A percentile compares a stretch with the other conserved stretches of the same genome.
Conservation (phyloP, 441 rosid genomes). For the Erodium texanum region DNA sequence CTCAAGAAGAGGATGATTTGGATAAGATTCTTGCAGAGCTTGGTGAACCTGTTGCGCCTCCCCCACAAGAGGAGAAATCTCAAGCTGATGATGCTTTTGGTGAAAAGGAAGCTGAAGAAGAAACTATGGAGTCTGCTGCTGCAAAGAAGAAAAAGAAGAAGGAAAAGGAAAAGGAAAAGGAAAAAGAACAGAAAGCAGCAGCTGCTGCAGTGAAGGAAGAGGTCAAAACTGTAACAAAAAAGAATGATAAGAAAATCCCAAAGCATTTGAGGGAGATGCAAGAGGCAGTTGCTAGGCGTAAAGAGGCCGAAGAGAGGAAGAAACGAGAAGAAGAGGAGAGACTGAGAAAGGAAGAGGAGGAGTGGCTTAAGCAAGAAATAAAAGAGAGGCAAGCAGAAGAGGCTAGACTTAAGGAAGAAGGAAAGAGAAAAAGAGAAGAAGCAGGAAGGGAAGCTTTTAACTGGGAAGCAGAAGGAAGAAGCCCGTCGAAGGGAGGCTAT, state of each 20-base stretch:
- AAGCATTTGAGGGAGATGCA: conserved; percentile 97
- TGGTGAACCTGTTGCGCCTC: conserved; percentile 45
- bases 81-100: conserved; percentile 31
- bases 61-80: conserved; percentile 42
- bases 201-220: conserved; percentile 41
- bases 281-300: conserved; percentile 72
- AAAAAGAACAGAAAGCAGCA: conserved; percentile 69
- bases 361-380: conserved; percentile 71
- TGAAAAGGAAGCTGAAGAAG: conserved; percentile 74
- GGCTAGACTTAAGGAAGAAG: conserved; percentile 69
- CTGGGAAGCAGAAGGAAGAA: conserved; percentile 85
- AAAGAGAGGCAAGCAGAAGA: conserved; percentile 90
- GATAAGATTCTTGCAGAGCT: conserved; percentile 86
- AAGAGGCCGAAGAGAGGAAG: conserved; percentile 72
- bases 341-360: conserved; percentile 86
- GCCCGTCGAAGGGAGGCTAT: conserved; percentile 77
- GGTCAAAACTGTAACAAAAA: conserved; percentile 51
- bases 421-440: conserved; percentile 94
- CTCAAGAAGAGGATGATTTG: conserved; percentile 89
- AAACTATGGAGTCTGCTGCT: conserved; percentile 62
- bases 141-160: conserved; percentile 91
- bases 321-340: conserved; percentile 84
- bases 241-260: conserved; percentile 81
- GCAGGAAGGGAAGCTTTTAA: conserved; percentile 78
- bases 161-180: conserved; percentile 72